Conservation (phyloP, 345 rosid genomes). For the Citrus reticulata region DNA sequence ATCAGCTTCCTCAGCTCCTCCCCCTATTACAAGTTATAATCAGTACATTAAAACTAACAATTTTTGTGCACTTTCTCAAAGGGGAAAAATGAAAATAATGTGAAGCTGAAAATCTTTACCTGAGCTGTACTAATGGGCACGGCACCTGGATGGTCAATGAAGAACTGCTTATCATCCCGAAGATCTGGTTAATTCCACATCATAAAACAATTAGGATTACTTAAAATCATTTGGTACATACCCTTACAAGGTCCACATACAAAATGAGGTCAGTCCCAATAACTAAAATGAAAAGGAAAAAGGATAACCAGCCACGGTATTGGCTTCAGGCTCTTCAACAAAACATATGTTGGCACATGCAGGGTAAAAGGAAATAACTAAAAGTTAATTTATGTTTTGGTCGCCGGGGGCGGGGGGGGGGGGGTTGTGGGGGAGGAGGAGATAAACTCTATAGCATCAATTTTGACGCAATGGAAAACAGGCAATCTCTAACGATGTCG, state of each 20-base stretch:
- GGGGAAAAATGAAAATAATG: not conserved
- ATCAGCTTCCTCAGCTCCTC: slow-evolving; percentile 88
- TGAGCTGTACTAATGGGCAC: slow-evolving; percentile 75
- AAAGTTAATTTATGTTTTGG: too few species aligned
- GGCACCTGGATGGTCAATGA: slow-evolving; percentile 88
- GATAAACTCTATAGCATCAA: too few species aligned
- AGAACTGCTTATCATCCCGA: slow-evolving; percentile 89
- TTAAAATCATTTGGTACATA: slow-evolving; percentile 1
- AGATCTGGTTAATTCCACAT: slow-evolving; percentile 55
- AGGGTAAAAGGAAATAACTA: not conserved
- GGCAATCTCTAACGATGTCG: too few species aligned
- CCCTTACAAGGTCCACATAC: not conserved
- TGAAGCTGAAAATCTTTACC: slow-evolving; percentile 28
- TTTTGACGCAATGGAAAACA: too few species aligned
- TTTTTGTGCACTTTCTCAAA: not conserved
- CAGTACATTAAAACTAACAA: not conserved
- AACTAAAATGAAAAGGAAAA: not conserved
- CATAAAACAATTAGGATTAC: slow-evolving; percentile 16
- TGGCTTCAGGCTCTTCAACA: not conserved
- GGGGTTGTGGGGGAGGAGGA: too few species aligned
- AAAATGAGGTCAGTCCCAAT: not conserved
- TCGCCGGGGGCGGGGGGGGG: too few species aligned
- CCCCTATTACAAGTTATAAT: slow-evolving; percentile 38
- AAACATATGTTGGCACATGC: not conserved
- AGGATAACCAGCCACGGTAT: not conserved